Conservation (phyloP, 768 basidiomycete genomes). For the Clitopilus passeckerianus region DNA sequence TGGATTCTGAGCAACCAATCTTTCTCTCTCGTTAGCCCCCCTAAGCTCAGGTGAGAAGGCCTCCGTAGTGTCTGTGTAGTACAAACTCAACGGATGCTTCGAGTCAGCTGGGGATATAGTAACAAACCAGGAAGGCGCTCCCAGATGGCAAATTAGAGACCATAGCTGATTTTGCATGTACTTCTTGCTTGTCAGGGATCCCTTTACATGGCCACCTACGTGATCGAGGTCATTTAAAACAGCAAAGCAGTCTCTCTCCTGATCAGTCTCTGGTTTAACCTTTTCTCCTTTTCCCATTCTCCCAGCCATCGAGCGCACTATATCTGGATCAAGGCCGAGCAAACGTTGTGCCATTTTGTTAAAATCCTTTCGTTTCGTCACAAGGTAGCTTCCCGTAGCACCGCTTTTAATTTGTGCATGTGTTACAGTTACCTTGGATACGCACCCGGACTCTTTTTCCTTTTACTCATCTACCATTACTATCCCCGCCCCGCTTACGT, state of each 20-base stretch:
- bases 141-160: conserved; percentile 17
- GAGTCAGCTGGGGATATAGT: conserved; percentile 26
- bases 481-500: no score
- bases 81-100: conserved; percentile 25
- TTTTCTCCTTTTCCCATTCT: conserved; percentile 15
- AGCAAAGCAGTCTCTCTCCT: conserved; percentile 27
- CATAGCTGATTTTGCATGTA: conserved; percentile 25
- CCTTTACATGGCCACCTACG: conserved; percentile 23
- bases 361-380: conserved; percentile 21
- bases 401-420: conserved; percentile 30
- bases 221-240: conserved; percentile 28
- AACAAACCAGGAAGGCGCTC: conserved; percentile 28
- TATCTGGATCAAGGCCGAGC: conserved; percentile 13
- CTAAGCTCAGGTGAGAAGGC: conserved; percentile 11
- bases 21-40: not conserved
- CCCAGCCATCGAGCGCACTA: conserved; percentile 11
- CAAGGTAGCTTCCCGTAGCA: conserved; percentile 19
- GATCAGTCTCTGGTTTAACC: conserved; percentile 19
- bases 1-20: conserved; percentile 11
- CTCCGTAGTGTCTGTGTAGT: conserved; percentile 20
- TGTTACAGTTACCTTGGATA: no score
- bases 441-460: no score
- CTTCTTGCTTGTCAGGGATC: conserved; percentile 22
- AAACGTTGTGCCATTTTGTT: conserved; percentile 15
- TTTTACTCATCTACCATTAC: no score